phyloP scores from a whole-genome alignment of 768 basidiomycete species.

The Tricholoma terreum region DNA sequence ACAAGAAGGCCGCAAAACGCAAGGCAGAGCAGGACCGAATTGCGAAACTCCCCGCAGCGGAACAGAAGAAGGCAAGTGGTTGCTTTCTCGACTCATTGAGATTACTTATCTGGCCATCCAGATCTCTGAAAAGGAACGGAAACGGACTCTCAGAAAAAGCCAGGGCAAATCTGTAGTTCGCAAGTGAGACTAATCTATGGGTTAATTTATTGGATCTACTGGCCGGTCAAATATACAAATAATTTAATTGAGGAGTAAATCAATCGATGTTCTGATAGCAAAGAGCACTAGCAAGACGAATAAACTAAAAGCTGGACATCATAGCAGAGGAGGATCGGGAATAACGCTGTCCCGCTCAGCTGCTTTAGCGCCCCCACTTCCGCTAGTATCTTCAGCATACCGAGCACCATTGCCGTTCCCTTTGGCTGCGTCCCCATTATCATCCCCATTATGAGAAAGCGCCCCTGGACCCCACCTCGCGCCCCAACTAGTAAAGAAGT shows the following conservation, averaged over 20 bases:
- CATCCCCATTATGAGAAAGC: constrained; percentile 8
- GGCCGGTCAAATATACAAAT: constrained; percentile 13
- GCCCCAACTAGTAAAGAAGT: constrained; percentile 77
- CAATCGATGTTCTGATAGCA: constrained; percentile 2
- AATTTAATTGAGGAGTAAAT: constrained; percentile 17
- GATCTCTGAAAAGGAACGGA: constrained; percentile 75
- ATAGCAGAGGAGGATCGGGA: neutral
- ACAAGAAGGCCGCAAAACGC: constrained; percentile 69
- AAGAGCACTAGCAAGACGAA: neutral
- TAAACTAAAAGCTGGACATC: neutral
- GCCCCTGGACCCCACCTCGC: constrained; percentile 51
- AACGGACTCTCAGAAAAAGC: constrained; percentile 63
- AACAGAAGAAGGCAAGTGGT: constrained; percentile 72
- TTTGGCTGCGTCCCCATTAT: constrained; percentile 1
- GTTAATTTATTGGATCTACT: constrained; percentile 5
- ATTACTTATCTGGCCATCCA: constrained; percentile 21
- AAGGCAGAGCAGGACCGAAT: constrained; percentile 72
- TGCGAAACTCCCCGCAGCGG: constrained; percentile 68
- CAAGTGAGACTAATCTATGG: constrained; percentile 33
- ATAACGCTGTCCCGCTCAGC: neutral
- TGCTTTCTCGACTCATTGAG: neutral
- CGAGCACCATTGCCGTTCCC: neutral
- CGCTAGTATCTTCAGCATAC: neutral
- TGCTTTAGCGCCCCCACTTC: neutral
- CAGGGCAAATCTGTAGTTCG: constrained; percentile 59